Base-by-base conservation (phyloP, 148 eudicot species). In the Camellia sinensis region DNA sequence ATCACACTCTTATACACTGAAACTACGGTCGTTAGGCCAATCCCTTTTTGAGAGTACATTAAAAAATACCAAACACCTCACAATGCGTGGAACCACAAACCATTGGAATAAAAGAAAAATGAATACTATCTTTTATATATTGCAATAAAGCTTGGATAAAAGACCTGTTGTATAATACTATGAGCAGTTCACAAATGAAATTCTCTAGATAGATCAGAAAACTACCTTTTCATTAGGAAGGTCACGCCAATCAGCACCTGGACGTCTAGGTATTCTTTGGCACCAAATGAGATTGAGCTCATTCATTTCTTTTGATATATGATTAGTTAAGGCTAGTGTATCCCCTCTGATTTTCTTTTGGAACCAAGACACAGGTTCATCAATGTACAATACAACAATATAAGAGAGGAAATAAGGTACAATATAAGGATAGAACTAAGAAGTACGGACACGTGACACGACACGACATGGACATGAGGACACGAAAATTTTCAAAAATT, bases 161-260 rank as follows among this genome's bases (percentile, higher is more conserved):
- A 62, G 22, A 74, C 11, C 46, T 12, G 67, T 21, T 43, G 54
- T 18, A 45, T 2, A 59, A 44, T 11, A 19, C 53, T 41, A 22
- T 40, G 29, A 62, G n/a, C 43, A 12, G 54, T 56, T 18, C 17
- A 14, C 19, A 69, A 6, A 72, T 22, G 0, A 53, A 72, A 72
- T 17, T 53, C 56, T 52, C 44, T 50, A 72, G 52, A 0, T 72
- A 19, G 61, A 52, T 72, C 41, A 72, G 61, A 72, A 37, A 54
- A 6, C 37, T 86, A 93, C 99, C 97, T 95, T 95, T 80, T 95
- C 99, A 9, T 93, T 97, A 21, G 97, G 97, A 83, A 95, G 97
- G 84, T 95, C 97, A 75, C 91, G 93, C 97, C 99, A 95, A 81
- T 95, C 97, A 83, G 94, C 89, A 80, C 97, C 99, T 21, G 94